phyloP scores from a whole-genome alignment of 192 early-diverging fungal genomes.

The Coemansia sp. region DNA sequence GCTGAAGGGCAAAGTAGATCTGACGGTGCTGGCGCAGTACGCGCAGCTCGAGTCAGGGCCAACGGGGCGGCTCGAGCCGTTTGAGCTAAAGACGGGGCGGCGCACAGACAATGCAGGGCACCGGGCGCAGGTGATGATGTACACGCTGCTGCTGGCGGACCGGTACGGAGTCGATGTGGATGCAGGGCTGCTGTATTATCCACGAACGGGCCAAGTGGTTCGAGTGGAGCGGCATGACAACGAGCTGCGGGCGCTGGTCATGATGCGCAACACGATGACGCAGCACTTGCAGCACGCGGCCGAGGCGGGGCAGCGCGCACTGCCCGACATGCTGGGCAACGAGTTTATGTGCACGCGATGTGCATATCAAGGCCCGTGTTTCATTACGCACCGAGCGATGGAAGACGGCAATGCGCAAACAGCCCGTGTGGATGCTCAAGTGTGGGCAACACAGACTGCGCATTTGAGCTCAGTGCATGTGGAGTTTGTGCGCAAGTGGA shows the following conservation, averaged over 20 bases:
- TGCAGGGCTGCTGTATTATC: conserved; percentile 75
- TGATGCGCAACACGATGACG: conserved; percentile 74
- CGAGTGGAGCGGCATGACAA: conserved; percentile 60
- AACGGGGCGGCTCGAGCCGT: conserved; percentile 63
- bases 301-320: conserved; percentile 3
- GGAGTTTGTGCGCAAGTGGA: conserved; percentile 79
- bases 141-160: conserved; percentile 83
- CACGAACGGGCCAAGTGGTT: conserved; percentile 65
- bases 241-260: conserved; percentile 74
- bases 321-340: conserved; percentile 75
- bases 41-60: neutral
- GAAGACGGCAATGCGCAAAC: conserved; percentile 64
- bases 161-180: conserved; percentile 73
- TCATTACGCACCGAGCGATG: conserved; percentile 69
- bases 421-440: conserved; percentile 54
- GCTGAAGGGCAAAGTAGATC: conserved; percentile 90
- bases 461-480: conserved; percentile 62
- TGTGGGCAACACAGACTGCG: conserved; percentile 64
- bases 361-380: conserved; percentile 62
- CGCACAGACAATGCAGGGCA: conserved; percentile 61
- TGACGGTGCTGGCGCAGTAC: conserved; percentile 53
- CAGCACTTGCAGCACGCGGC: neutral
- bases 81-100: conserved; percentile 90
- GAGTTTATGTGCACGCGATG: conserved; percentile 68
- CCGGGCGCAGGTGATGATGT: conserved; percentile 81